phyloP scores from a whole-genome alignment of 306 rosid species.

The Dryas alaskensis region DNA sequence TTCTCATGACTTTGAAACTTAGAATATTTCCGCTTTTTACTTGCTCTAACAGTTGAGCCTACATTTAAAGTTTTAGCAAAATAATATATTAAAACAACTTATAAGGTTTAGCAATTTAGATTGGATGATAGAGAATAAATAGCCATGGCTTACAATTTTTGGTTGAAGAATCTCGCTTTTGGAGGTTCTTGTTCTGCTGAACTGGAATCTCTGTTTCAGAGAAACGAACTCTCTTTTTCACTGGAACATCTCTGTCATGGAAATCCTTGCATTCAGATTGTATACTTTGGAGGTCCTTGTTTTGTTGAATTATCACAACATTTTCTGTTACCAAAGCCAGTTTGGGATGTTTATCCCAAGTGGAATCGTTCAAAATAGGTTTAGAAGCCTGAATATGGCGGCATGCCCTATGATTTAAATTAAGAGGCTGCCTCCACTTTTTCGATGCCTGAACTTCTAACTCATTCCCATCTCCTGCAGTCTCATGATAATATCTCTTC shows the following conservation, averaged over 20 bases:
- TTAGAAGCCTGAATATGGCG: slow-evolving; percentile 39
- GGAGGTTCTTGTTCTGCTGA: slow-evolving; percentile 37
- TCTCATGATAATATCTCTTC: slow-evolving; percentile 31
- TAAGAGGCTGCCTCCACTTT: slow-evolving; percentile 35
- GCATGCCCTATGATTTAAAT: slow-evolving; percentile 30
- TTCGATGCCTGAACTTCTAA: slow-evolving; percentile 30
- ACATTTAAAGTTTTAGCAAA: slow-evolving; percentile 31
- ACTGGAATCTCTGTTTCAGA: slow-evolving; percentile 47
- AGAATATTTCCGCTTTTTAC: slow-evolving; percentile 39
- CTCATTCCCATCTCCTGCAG: slow-evolving; percentile 25
- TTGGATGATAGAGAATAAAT: background rate
- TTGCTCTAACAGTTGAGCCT: slow-evolving; percentile 45
- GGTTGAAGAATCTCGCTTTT: slow-evolving; percentile 37
- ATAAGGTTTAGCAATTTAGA: background rate
- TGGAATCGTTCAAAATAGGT: slow-evolving; percentile 28
- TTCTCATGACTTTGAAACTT: slow-evolving; percentile 28
- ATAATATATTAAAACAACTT: background rate
- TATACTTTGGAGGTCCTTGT: slow-evolving; percentile 24
- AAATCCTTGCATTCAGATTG: slow-evolving; percentile 28
- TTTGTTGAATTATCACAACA: slow-evolving; percentile 34
- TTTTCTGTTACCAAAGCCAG: slow-evolving; percentile 25
- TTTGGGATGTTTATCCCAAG: slow-evolving; percentile 26
- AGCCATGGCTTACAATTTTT: slow-evolving; percentile 35
- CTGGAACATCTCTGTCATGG: slow-evolving; percentile 34
- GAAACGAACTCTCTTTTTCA: slow-evolving; percentile 58